phyloP scores from a whole-genome alignment of 495 filamentous ascomycete genomes.

The Penicillium atrosanguineum region DNA sequence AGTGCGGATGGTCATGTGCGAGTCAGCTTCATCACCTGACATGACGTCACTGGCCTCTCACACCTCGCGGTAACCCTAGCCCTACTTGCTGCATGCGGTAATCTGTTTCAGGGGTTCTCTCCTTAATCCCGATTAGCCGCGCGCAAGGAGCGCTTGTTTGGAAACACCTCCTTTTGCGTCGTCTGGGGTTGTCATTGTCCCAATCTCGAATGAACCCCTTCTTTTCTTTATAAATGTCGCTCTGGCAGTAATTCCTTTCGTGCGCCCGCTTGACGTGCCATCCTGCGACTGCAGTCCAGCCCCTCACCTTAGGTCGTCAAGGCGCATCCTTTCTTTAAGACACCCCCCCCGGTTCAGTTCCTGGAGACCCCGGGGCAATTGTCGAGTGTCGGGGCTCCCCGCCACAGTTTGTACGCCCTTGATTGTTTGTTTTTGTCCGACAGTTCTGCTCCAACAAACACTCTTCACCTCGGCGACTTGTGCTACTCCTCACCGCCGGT shows the following conservation, averaged over 20 bases:
- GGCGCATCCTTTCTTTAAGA: constrained; percentile 31
- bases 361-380: constrained; percentile 9
- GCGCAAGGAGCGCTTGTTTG: constrained; percentile 46
- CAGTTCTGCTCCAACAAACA: constrained; percentile 12
- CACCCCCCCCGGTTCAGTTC: constrained; percentile 2
- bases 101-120: constrained; percentile 21
- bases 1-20: constrained; percentile 6
- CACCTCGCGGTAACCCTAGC: constrained; percentile 8
- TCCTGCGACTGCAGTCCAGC: constrained; percentile 26
- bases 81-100: constrained; percentile 8
- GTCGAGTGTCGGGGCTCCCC: background rate
- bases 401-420: background rate
- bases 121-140: constrained; percentile 32
- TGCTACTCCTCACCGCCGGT: constrained; percentile 12
- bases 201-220: constrained; percentile 19
- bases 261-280: constrained; percentile 6
- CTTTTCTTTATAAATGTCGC: constrained; percentile 21
- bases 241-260: constrained; percentile 34
- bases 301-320: constrained; percentile 23
- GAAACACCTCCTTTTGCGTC: constrained; percentile 36
- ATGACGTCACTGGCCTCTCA: background rate
- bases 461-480: constrained; percentile 20
- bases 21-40: background rate
- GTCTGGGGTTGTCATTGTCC: constrained; percentile 32
- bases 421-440: constrained; percentile 2